Base-by-base conservation (phyloP, 768 basidiomycete genomes). In the Mycena belliarum region DNA sequence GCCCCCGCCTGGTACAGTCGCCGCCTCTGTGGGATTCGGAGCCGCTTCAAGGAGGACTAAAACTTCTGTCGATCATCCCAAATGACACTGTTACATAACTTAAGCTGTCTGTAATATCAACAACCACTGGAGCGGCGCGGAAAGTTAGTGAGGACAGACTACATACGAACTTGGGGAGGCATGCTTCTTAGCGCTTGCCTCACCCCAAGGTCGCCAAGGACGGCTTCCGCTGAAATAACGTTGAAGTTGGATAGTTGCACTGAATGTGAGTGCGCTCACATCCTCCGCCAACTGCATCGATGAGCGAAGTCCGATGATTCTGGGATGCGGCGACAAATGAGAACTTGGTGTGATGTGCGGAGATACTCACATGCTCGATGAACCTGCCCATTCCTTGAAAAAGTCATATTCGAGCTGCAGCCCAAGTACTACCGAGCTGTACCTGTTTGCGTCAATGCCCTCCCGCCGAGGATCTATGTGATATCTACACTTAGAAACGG, bases 391-490 rank as follows among this genome's bases (percentile, higher is more conserved):
- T 81, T 55, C 80, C 78, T 76, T 52, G 23, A 57, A 33, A 52
- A 48, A 52, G 53, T 45, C 54, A 24, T 29, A 3, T 38, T 64
- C 51, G 60, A 42, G 15, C n/a, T 21, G 41, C 42, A 28, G 28
- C 18, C 54, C 38, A n/a, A 20, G 33, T 42, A 52, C 10, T 52
- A 53, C 21, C 26, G 16, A 49, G 3, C 16, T 82, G 77, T 82
- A 56, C 90, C 91, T 9, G 87, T 87, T 72, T 83, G 82, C 14
- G 94, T 95, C 58, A 95, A 83, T 44, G 90, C 93, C 64, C 94
- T 84, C 21, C 93, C 93, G 60, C 92, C 92, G 68, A 93, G 94
- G 63, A 94, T 86, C 79, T 79, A 6, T 15, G 15, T 28, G 18
- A 46, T 47, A 53, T 21, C 51, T 16, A 60, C n/a, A 45, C 28